Percentiles rank a stretch among this genome's conserved stretches.
Conservation (phyloP, 2,329 filamentous ascomycete genomes). For the Diaporthe sp. region DNA sequence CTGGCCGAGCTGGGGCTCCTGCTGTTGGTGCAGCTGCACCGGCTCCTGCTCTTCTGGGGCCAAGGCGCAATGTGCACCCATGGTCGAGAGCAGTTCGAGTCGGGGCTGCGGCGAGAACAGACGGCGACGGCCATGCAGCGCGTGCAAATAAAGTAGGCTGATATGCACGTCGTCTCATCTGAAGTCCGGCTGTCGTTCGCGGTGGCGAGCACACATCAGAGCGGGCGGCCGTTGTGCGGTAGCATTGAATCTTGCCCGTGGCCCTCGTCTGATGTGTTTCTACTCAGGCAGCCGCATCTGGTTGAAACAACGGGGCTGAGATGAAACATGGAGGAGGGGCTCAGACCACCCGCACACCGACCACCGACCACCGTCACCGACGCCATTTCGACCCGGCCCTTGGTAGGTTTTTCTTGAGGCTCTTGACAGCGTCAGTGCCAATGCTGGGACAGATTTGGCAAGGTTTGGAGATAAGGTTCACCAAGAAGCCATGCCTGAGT, state of each 20-base stretch:
- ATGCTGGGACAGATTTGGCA: background rate
- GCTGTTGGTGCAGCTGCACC: background rate
- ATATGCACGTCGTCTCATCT: slow-evolving; percentile 25
- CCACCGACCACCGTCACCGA: slow-evolving; percentile 11
- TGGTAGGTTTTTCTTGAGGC: background rate
- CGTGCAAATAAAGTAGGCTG: background rate
- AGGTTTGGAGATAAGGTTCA: slow-evolving; percentile 15
- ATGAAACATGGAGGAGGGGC: slow-evolving; percentile 28
- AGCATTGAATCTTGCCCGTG: slow-evolving; percentile 7
- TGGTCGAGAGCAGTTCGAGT: slow-evolving; percentile 3
- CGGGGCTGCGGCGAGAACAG: slow-evolving; percentile 18
- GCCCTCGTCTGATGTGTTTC: slow-evolving; percentile 10
- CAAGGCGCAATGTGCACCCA: background rate
- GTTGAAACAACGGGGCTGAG: slow-evolving; percentile 26
- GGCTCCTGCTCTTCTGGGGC: background rate
- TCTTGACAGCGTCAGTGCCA: slow-evolving; percentile 7
- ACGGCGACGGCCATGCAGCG: slow-evolving; percentile 2
- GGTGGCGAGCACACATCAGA: slow-evolving; percentile 21
- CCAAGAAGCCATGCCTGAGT: background rate
- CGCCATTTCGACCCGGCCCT: background rate
- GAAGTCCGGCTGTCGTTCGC: slow-evolving; percentile 18
- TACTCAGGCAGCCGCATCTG: slow-evolving; percentile 17
- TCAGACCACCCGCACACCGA: slow-evolving; percentile 2
- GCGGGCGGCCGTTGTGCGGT: slow-evolving; percentile 11
- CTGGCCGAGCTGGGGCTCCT: background rate